phyloP scores from a whole-genome alignment of 2,329 filamentous ascomycete species.

The Fusarium luffae region DNA sequence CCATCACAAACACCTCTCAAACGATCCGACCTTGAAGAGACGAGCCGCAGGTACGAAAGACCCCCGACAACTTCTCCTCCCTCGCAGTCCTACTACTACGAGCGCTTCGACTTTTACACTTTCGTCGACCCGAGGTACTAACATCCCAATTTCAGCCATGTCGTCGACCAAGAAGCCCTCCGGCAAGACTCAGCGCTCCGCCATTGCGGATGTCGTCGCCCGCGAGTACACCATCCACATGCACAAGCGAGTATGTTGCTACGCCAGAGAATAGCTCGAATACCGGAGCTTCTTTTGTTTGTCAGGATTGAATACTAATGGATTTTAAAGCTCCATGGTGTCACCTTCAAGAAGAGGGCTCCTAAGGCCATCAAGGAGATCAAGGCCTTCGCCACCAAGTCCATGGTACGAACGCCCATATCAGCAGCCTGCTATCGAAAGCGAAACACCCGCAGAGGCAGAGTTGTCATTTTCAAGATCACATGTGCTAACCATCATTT shows the following conservation, averaged over 20 bases:
- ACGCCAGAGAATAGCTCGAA: conserved; percentile 20
- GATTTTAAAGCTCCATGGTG: conserved; percentile 84
- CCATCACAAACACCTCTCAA: conserved; percentile 52
- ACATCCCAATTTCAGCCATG: conserved; percentile 53
- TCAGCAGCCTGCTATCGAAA: conserved; percentile 16
- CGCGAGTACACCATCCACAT: conserved; percentile 99
- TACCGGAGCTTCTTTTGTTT: conserved; percentile 16
- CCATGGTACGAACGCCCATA: conserved; percentile 80
- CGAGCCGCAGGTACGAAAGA: conserved; percentile 56
- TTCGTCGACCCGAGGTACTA: conserved; percentile 43
- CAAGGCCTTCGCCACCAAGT: conserved; percentile 88
- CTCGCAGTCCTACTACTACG: conserved; percentile 36
- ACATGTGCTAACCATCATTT: conserved; percentile 31
- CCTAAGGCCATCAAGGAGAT: conserved; percentile 99
- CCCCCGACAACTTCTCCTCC: conserved; percentile 40
- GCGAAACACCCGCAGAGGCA: conserved; percentile 24
- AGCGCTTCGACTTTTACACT: conserved; percentile 35
- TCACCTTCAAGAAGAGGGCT: conserved; percentile 99
- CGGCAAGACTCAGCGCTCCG: conserved; percentile 75
- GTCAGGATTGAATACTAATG: conserved; percentile 29
- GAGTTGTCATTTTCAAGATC: conserved; percentile 4
- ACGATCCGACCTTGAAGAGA: conserved; percentile 55
- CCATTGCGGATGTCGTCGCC: conserved; percentile 98
- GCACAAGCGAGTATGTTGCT: conserved; percentile 80
- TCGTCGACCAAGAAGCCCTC: conserved; percentile 57